A percentile compares a stretch with the other conserved stretches of the same genome.
phyloP scores from a whole-genome alignment of 768 basidiomycete species.

The Tulasnella sp. region DNA sequence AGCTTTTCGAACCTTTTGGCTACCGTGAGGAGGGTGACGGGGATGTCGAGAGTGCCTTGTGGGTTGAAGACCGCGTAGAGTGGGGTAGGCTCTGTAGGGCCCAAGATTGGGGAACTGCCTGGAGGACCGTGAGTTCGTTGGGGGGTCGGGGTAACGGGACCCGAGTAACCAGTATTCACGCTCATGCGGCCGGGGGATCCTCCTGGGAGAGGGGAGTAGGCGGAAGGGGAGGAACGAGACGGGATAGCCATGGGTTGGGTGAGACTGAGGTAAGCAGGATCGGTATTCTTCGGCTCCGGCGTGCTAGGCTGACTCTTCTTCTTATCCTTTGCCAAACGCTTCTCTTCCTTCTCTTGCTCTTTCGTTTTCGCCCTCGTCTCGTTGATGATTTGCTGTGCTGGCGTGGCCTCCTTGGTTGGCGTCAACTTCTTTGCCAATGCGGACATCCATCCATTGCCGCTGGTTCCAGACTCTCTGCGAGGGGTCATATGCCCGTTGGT shows the following conservation, averaged over 20 bases:
- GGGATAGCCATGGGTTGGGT: conserved; percentile 49
- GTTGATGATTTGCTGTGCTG: conserved; percentile 72
- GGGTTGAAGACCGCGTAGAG: conserved; percentile 72
- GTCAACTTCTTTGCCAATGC: conserved; percentile 67
- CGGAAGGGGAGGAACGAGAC: conserved; percentile 8
- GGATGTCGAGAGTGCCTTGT: conserved; percentile 60
- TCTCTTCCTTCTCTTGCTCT: conserved; percentile 26
- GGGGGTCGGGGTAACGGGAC: conserved; percentile 6
- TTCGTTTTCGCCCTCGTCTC: conserved; percentile 64
- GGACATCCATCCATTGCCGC: conserved; percentile 54
- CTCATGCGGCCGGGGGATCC: conserved; percentile 23
- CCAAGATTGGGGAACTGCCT: conserved; percentile 17
- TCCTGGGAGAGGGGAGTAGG: neutral
- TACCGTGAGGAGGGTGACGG: conserved; percentile 63
- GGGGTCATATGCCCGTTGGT: conserved; percentile 10
- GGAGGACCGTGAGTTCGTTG: conserved; percentile 9
- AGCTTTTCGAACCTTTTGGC: conserved; percentile 81
- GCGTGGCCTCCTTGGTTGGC: conserved; percentile 65
- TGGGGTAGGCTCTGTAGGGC: conserved; percentile 38
- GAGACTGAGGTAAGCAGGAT: conserved; percentile 47
- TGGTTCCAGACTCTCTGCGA: conserved; percentile 5
- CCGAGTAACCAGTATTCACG: conserved; percentile 38
- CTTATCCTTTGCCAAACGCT: conserved; percentile 26
- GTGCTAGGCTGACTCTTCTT: conserved; percentile 48
- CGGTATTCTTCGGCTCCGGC: conserved; percentile 44